Evolutionary conservation across 2,329 filamentous ascomycete genomes (phyloP).

Genomic region (Cryphonectria nitschkei): DNA sequence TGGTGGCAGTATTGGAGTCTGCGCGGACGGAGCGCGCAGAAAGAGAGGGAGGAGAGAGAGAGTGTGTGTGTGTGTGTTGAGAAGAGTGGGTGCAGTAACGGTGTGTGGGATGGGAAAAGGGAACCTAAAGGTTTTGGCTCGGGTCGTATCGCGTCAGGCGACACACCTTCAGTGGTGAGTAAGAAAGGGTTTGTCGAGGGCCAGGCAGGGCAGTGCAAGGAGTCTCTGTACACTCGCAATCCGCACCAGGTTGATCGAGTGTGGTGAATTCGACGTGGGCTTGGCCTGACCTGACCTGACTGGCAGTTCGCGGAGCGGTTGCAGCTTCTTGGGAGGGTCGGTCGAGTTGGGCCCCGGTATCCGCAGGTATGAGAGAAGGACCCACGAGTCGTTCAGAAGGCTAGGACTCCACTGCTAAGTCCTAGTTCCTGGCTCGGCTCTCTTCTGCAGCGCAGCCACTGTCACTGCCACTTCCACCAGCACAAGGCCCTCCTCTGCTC

Average conservation of each 20-base stretch:
- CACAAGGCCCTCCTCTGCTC: background rate
- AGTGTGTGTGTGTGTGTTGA: background rate
- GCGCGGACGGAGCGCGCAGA: constrained; percentile 30
- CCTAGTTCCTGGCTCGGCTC: constrained; percentile 13
- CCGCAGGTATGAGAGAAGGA: background rate
- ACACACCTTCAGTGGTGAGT: constrained; percentile 23
- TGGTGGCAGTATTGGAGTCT: constrained; percentile 46
- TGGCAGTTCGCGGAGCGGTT: constrained; percentile 7
- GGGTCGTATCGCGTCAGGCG: constrained; percentile 28
- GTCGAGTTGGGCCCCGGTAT: constrained; percentile 8
- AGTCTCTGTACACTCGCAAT: constrained; percentile 6
- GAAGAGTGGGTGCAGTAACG: constrained; percentile 1
- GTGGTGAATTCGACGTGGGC: constrained; percentile 12
- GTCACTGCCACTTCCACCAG: constrained; percentile 6
- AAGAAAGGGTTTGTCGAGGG: constrained; percentile 19
- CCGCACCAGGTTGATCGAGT: constrained; percentile 18
- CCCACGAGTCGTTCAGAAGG: background rate
- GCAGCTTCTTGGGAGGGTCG: constrained; percentile 8
- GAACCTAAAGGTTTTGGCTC: background rate
- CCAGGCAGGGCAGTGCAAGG: constrained; percentile 20
- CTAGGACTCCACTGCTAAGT: constrained; percentile 8
- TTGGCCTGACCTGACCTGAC: constrained; percentile 19
- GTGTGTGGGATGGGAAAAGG: background rate
- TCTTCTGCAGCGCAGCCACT: constrained; percentile 11
- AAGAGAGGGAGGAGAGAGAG: constrained; percentile 12